phyloP scores from a whole-genome alignment of 2,329 filamentous ascomycete genomes.

The Sarocladiaceae sp. region DNA sequence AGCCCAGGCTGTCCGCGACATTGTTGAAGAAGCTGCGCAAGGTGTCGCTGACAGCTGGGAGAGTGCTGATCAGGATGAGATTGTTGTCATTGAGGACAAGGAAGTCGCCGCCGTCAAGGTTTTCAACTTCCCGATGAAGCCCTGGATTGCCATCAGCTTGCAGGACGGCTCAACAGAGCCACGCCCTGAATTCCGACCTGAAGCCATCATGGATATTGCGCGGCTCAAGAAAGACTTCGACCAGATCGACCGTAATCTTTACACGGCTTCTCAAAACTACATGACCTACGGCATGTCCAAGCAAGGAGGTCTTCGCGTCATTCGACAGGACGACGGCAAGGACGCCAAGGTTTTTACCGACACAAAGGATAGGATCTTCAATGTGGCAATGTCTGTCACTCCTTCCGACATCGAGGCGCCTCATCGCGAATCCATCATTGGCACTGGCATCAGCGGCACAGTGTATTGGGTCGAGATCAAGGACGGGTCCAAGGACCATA shows the following conservation, averaged over 20 bases:
- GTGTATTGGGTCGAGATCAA: conserved; percentile 93
- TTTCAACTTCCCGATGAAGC: conserved; percentile 94
- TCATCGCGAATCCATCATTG: conserved; percentile 78
- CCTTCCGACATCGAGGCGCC: conserved; percentile 50
- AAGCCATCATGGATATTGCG: conserved; percentile 87
- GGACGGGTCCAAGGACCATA: conserved; percentile 71
- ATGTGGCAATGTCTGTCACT: conserved; percentile 76
- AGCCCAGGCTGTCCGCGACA: conserved; percentile 43
- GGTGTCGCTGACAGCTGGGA: conserved; percentile 85
- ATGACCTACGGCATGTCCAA: conserved; percentile 95
- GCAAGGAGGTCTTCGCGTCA: conserved; percentile 86
- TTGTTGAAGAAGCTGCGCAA: conserved; percentile 46
- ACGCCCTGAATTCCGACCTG: conserved; percentile 65
- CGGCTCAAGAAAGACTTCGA: conserved; percentile 97
- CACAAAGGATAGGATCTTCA: conserved; percentile 91
- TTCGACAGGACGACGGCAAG: conserved; percentile 87
- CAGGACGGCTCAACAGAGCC: conserved; percentile 51
- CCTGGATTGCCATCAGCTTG: conserved; percentile 87
- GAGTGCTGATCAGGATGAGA: conserved; percentile 71
- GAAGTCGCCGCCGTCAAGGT: conserved; percentile 67
- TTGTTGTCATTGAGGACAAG: conserved; percentile 62
- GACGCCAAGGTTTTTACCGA: conserved; percentile 91
- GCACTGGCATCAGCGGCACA: conserved; percentile 88
- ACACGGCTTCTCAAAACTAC: conserved; percentile 82
- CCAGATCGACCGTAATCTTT: conserved; percentile 90